Evolutionary conservation across 345 rosid species (phyloP).

Genomic region (Eucalyptus pauciflora): DNA sequence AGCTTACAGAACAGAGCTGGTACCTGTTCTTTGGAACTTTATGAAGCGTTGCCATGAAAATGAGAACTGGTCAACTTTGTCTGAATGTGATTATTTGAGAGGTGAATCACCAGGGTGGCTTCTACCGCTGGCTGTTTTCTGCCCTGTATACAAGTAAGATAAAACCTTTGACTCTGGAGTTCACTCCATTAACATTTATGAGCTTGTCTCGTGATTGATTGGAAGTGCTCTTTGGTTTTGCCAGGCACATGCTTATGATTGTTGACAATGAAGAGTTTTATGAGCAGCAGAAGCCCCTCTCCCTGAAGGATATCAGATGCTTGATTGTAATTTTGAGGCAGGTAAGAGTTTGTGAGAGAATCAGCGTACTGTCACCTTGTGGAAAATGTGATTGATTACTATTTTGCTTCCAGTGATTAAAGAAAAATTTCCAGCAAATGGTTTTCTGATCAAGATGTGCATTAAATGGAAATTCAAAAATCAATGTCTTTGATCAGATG

Average conservation of each 20-base stretch:
- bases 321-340: conserved; percentile 77
- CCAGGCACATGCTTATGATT: conserved; percentile 96
- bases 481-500: not conserved
- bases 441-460: not conserved
- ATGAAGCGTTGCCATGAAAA: conserved; percentile 86
- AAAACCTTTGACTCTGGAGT: not conserved
- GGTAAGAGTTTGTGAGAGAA: conserved; percentile 20
- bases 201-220: not conserved
- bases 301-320: conserved; percentile 65
- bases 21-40: conserved; percentile 83
- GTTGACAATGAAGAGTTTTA: conserved; percentile 97
- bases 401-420: not conserved
- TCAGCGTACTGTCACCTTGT: not conserved
- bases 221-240: conserved; percentile 4
- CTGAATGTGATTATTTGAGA: conserved; percentile 49
- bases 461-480: not conserved
- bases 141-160: conserved; percentile 95
- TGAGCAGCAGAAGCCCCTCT: conserved; percentile 85
- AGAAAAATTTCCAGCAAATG: not conserved
- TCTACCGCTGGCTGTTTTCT: conserved; percentile 83
- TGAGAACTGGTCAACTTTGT: conserved; percentile 69
- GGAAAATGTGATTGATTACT: not conserved
- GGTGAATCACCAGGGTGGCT: conserved; percentile 96
- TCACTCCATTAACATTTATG: not conserved
- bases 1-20: conserved; percentile 94